Evolutionary conservation across 768 basidiomycete species (phyloP).

Genomic region (Amanita rubescens): DNA sequence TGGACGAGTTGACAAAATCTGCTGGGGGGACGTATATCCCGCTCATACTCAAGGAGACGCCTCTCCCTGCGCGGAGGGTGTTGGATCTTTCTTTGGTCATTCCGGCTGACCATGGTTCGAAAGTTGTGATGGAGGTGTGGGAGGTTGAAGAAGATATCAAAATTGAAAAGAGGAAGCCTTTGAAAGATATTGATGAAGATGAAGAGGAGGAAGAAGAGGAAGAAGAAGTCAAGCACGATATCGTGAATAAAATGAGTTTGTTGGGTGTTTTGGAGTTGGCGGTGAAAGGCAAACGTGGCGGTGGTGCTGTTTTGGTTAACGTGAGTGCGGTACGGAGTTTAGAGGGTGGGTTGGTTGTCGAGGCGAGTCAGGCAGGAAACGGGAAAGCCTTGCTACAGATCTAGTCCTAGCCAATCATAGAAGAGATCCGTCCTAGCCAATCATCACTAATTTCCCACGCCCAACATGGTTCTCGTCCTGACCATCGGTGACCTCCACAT

Average conservation of each 20-base stretch:
- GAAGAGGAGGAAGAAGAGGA: constrained; percentile 50
- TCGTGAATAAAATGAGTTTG: constrained; percentile 44
- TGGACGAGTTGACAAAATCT: constrained; percentile 26
- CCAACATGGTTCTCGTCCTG: constrained; percentile 83
- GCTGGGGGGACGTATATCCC: constrained; percentile 58
- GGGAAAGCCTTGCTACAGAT: constrained; percentile 2
- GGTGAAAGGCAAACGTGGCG: neutral
- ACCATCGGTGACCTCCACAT: constrained; percentile 95
- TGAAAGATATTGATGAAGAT: constrained; percentile 20
- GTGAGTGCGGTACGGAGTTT: constrained; percentile 31
- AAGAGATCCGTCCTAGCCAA: neutral
- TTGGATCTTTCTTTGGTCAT: constrained; percentile 37
- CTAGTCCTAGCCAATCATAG: neutral
- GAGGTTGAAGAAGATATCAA: constrained; percentile 65
- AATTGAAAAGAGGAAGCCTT: constrained; percentile 47
- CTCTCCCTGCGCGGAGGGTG: constrained; percentile 57
- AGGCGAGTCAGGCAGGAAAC: neutral
- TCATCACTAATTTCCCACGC: neutral
- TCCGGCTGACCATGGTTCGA: constrained; percentile 31
- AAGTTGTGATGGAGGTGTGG: constrained; percentile 68
- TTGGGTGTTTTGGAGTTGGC: constrained; percentile 27
- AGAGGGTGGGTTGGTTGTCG: constrained; percentile 30
- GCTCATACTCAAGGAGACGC: constrained; percentile 62
- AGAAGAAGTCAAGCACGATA: constrained; percentile 54
- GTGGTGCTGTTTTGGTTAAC: constrained; percentile 41